Conservation (phyloP, 2,329 filamentous ascomycete genomes). For the Catunica adiposa region DNA sequence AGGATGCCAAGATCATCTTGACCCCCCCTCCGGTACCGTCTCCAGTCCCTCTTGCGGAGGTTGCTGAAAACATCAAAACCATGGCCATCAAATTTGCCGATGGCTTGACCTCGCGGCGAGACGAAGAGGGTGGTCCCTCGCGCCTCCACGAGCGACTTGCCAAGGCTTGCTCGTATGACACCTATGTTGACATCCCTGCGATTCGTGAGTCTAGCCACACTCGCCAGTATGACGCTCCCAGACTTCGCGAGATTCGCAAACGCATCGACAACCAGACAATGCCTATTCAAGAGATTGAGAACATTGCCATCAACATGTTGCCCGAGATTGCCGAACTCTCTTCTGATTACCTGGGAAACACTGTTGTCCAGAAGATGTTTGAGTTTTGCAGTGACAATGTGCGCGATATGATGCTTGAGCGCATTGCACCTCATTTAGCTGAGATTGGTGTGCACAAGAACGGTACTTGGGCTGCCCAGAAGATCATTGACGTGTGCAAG, state of each 20-base stretch:
- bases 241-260: conserved; percentile 89
- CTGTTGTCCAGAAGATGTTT: conserved; percentile 97
- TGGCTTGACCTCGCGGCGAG: conserved; percentile 49
- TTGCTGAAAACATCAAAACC: conserved; percentile 65
- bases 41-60: conserved; percentile 57
- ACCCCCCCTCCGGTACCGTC: conserved; percentile 27
- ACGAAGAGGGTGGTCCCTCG: conserved; percentile 58
- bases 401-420: conserved; percentile 76
- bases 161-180: conserved; percentile 55
- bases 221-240: conserved; percentile 81
- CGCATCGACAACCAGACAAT: conserved; percentile 90
- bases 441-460: conserved; percentile 99
- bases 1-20: conserved; percentile 2
- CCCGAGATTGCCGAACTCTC: conserved; percentile 89
- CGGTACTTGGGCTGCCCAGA: conserved; percentile 96
- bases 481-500: conserved; percentile 95
- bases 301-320: conserved; percentile 83
- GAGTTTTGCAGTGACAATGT: conserved; percentile 85
- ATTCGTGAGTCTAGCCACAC: conserved; percentile 78
- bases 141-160: conserved; percentile 42
- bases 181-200: conserved; percentile 71
- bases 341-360: conserved; percentile 95
- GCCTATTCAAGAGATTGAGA: conserved; percentile 74
- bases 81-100: conserved; percentile 64
- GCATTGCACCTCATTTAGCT: conserved; percentile 80